Evolutionary conservation across 169 alveolate species (phyloP).

Genomic region (Eimeria acervulina): DNA sequence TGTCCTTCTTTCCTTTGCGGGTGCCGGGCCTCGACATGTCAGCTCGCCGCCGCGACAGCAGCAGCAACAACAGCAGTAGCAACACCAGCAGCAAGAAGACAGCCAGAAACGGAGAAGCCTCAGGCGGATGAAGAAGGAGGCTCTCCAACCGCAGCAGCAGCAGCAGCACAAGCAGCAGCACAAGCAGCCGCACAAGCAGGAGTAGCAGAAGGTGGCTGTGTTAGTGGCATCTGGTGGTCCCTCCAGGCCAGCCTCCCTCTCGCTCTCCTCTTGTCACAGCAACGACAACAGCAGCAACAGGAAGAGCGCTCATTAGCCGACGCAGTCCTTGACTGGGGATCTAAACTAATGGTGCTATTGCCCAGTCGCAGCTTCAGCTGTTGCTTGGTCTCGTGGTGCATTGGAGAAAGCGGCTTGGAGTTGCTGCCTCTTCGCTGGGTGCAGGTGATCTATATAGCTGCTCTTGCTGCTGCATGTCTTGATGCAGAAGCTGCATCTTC

Average conservation of each 20-base stretch:
- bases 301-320: not conserved
- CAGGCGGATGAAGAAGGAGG: constrained; percentile 62
- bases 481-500: not conserved
- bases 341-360: constrained; percentile 3
- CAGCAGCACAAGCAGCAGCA: constrained; percentile 8
- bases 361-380: constrained; percentile 22
- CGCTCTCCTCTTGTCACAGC: not conserved
- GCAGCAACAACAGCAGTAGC: constrained; percentile 91
- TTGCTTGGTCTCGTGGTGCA: constrained; percentile 5
- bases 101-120: constrained; percentile 62
- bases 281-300: constrained; percentile 33
- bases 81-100: constrained; percentile 86
- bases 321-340: constrained; percentile 11
- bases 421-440: constrained; percentile 23
- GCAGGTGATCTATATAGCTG: not conserved
- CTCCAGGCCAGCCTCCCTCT: not conserved
- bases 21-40: not conserved
- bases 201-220: constrained; percentile 2
- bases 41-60: constrained; percentile 83
- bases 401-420: not conserved
- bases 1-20: constrained; percentile 60
- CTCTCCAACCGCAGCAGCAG: constrained; percentile 11
- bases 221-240: constrained; percentile 5
- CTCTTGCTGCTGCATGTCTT: not conserved
- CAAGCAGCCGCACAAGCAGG: not conserved